These are phyloP conservation scores for Wickerhamiella kurtzmanii DNA, from an alignment of 805 yeast species.

Conservation along the genomic window DNA sequence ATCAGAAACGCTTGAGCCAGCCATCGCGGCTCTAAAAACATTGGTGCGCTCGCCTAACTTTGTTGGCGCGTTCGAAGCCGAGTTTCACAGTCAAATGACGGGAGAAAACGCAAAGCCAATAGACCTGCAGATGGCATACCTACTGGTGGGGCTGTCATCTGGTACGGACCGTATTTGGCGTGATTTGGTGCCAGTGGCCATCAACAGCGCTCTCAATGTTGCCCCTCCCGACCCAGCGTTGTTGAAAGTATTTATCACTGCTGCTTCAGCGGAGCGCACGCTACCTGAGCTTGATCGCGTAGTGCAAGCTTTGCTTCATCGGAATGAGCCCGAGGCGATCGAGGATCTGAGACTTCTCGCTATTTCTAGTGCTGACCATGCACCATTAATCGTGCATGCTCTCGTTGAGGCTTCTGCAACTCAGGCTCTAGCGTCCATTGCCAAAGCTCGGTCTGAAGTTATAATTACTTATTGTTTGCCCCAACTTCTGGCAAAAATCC, in stretches of 20 bases:
- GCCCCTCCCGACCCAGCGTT: background rate
- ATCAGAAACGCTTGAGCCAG: slow-evolving; percentile 27
- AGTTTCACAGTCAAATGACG: slow-evolving; percentile 20
- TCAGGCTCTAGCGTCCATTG: slow-evolving; percentile 38
- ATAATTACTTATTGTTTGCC: slow-evolving; percentile 43
- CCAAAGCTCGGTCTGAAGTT: slow-evolving; percentile 28
- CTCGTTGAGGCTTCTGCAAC: slow-evolving; percentile 23
- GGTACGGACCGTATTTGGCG: background rate
- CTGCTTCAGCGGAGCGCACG: slow-evolving; percentile 34
- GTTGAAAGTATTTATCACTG: slow-evolving; percentile 5
- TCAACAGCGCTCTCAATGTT: background rate
- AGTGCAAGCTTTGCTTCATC: slow-evolving; percentile 51
- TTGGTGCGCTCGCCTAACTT: slow-evolving; percentile 15
- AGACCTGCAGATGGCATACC: slow-evolving; percentile 21
- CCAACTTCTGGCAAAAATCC: slow-evolving; percentile 36
- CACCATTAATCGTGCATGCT: slow-evolving; percentile 13
- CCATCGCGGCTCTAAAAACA: slow-evolving; percentile 31
- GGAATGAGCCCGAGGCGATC: slow-evolving; percentile 53
- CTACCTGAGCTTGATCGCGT: slow-evolving; percentile 57
- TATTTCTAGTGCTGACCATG: slow-evolving; percentile 16
- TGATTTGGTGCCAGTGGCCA: background rate
- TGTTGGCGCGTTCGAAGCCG: slow-evolving; percentile 14
- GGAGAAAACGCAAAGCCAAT: slow-evolving; percentile 33
- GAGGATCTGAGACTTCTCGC: slow-evolving; percentile 49
- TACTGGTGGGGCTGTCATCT: background rate